Conservation (phyloP, 768 basidiomycete genomes). For the Tulasnella sp. region DNA sequence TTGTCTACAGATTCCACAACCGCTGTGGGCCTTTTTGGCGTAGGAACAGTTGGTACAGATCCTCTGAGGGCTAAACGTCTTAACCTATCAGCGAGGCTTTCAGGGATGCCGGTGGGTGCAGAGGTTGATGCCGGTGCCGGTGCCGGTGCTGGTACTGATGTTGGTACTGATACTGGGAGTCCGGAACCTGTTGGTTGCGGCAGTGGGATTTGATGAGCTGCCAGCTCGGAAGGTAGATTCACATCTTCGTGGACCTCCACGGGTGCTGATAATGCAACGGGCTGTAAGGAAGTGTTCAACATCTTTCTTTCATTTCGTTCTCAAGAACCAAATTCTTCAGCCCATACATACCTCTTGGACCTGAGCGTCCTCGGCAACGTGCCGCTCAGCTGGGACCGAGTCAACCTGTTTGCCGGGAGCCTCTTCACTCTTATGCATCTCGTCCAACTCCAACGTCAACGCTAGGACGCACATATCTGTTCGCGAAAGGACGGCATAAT, state of each 20-base stretch:
- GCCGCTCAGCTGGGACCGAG: not conserved
- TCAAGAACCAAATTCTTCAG: too few species aligned
- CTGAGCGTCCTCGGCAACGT: not conserved
- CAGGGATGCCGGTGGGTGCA: not conserved
- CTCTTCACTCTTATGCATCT: slow-evolving; percentile 28
- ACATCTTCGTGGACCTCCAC: slow-evolving; percentile 23
- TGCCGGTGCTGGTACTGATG: not conserved
- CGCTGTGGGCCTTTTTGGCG: not conserved
- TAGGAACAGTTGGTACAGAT: not conserved
- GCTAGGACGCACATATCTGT: slow-evolving; percentile 88
- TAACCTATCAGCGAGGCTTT: not conserved
- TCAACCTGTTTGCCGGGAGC: slow-evolving; percentile 18
- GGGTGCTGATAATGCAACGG: not conserved
- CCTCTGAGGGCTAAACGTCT: not conserved
- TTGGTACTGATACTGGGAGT: too few species aligned
- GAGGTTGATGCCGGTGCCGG: not conserved
- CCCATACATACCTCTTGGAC: not conserved
- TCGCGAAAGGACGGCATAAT: slow-evolving; percentile 83
- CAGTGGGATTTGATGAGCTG: not conserved
- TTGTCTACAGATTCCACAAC: not conserved
- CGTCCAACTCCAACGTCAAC: slow-evolving; percentile 68
- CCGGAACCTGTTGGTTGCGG: too few species aligned
- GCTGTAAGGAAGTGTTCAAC: too few species aligned
- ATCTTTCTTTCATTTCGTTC: too few species aligned
- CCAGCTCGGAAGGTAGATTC: not conserved